Percentiles rank a stretch among this genome's conserved stretches.
Conservation (phyloP, 1,284 basidiomycete species). For the Cryptococcus floricola region DNA sequence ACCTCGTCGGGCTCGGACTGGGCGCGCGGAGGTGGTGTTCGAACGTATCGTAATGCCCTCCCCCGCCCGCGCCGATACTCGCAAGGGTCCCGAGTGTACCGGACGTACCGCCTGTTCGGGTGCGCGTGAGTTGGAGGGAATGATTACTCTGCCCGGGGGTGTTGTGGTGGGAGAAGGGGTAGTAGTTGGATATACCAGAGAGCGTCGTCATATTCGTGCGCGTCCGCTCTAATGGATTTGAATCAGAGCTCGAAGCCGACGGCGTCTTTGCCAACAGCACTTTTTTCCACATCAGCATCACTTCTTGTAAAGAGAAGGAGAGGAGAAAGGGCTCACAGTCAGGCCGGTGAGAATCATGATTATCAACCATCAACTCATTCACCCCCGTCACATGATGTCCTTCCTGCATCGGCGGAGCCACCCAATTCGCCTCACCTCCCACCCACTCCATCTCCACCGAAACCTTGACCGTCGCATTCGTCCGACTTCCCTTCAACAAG, state of each 20-base stretch:
- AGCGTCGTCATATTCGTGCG: slow-evolving; percentile 12
- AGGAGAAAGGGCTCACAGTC: background rate
- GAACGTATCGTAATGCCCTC: slow-evolving; percentile 21
- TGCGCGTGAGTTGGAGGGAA: slow-evolving; percentile 7
- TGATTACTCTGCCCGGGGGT: background rate
- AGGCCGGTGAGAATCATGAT: background rate
- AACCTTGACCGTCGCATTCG: slow-evolving; percentile 48
- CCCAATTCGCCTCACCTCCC: slow-evolving; percentile 39
- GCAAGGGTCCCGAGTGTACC: too few relatives aligned
- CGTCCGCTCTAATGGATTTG: slow-evolving; percentile 12
- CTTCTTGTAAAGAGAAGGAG: background rate
- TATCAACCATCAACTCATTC: slow-evolving; percentile 15
- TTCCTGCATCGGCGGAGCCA: slow-evolving; percentile 36
- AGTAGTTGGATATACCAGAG: slow-evolving; percentile 6
- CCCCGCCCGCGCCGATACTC: too few relatives aligned
- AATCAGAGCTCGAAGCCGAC: slow-evolving; percentile 23
- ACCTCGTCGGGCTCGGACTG: background rate
- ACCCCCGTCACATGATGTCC: slow-evolving; percentile 39
- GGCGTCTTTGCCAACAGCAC: slow-evolving; percentile 26
- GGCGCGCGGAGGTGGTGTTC: slow-evolving; percentile 30
- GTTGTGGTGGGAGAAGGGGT: slow-evolving; percentile 1
- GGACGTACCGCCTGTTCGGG: slow-evolving; percentile 11
- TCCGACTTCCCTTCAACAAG: slow-evolving; percentile 42
- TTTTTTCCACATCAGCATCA: slow-evolving; percentile 1
- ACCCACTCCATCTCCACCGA: slow-evolving; percentile 42